Base-by-base conservation (phyloP, 73 alveolate genomes). In the Blepharisma japonicum region DNA sequence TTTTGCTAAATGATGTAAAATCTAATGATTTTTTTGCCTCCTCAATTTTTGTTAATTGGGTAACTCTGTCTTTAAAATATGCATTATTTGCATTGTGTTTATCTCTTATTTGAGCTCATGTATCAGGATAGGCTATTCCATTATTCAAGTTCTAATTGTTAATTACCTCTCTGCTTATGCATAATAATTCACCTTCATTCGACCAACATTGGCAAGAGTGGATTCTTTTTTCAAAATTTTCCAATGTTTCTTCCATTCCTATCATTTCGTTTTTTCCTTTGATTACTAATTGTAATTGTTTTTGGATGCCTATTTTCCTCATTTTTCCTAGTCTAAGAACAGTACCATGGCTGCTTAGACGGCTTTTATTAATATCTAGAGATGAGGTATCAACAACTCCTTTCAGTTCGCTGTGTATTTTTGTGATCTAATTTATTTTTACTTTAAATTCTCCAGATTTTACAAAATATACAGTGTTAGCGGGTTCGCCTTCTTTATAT, bases 381-480 rank as follows among this genome's bases (percentile, higher is more conserved):
- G 42, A 32, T 1, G 42, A 32, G 42, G 42, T 32, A 32, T 32
- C 42, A 32, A 32, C 42, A 32, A 32, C 42, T 53, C 27, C n/a
- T 53, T 53, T 20, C 2, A 20, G 4, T 3, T 53, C n/a, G 2
- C 23, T 53, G 4, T 53, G 67, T 0, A 20, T 53, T 14, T 11
- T 14, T 53, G 23, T 53, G 4, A 53, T 53, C n/a, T 53, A 11
- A 11, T 61, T 61, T 25, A 14, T 2, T 18, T 14, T 20, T 71
- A 71, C 50, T 27, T 27, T 45, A 71, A 71, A 71, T 21, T 71
- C 81, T 7, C 81, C 81, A 1, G 20, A 14, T 46, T 71, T 54
- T 7, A 71, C 45, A 18, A 71, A 46, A 46, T 71, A 71, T 6
- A 71, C 42, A n/a, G 32, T 45, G 49, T 21, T 21, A 4, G 72